Evolutionary conservation across 2,329 filamentous ascomycete genomes (phyloP).

Genomic region (Pyrenophora tritici-repentis): DNA sequence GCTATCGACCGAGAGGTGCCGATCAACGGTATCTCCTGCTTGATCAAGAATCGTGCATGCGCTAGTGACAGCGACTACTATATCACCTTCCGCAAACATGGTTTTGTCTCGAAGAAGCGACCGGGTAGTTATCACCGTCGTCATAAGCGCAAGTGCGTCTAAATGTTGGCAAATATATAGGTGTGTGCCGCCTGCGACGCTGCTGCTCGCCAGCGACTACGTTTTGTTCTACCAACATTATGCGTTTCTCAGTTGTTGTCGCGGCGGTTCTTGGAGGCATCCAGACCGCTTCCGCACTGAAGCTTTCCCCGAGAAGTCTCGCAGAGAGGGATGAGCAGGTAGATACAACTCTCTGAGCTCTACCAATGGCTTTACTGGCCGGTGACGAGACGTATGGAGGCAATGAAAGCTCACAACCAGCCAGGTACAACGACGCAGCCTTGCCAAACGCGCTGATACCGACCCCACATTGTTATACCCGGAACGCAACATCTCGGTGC

Average conservation of each 20-base stretch:
- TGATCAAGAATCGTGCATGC: conserved; percentile 19
- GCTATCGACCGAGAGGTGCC: conserved; percentile 14
- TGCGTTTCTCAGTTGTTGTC: conserved; percentile 34
- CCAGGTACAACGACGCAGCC: conserved; percentile 26
- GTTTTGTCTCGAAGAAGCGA: conserved; percentile 10
- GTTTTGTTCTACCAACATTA: conserved; percentile 11
- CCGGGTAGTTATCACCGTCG: conserved; percentile 7
- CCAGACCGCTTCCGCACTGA: conserved; percentile 29
- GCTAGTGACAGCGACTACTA: conserved; percentile 18
- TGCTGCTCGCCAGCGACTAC: conserved; percentile 2
- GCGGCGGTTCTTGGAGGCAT: conserved; percentile 32
- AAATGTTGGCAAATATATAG: conserved; percentile 9
- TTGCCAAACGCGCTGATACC: conserved; percentile 36
- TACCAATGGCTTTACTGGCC: not conserved
- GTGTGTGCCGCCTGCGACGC: not conserved
- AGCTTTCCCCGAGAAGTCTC: conserved; percentile 19
- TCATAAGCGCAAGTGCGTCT: not conserved
- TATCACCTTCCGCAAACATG: conserved; percentile 38
- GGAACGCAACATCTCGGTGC: conserved; percentile 59
- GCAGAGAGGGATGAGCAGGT: conserved; percentile 32
- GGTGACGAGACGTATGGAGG: not conserved
- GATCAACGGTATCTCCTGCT: conserved; percentile 35
- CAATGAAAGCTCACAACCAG: conserved; percentile 1
- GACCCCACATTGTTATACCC: conserved; percentile 52
- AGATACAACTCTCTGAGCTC: not conserved